Conservation (phyloP, 148 eudicot genomes). For the Fallopia convolvulus region DNA sequence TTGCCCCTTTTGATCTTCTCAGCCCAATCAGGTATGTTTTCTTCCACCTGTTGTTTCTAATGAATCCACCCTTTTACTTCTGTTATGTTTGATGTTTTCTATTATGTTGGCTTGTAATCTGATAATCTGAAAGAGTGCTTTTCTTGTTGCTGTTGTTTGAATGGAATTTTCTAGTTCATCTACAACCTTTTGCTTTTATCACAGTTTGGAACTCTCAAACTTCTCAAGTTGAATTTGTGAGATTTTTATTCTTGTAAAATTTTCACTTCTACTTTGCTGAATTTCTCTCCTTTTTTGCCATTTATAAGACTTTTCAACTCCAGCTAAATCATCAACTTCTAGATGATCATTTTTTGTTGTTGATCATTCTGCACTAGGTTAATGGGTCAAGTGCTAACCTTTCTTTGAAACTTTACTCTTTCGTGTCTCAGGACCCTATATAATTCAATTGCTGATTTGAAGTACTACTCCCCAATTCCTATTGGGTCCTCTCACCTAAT, state of each 20-base stretch:
- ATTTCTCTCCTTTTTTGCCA: background rate
- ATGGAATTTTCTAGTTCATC: background rate
- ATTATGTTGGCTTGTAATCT: background rate
- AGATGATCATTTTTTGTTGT: background rate
- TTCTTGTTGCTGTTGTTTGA: background rate
- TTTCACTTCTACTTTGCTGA: background rate
- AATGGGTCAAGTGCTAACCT: background rate
- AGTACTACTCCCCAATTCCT: background rate
- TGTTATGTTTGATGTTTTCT: background rate
- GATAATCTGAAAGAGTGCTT: background rate
- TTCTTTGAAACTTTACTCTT: background rate
- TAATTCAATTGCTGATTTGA: background rate
- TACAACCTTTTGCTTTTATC: background rate
- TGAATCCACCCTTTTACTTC: background rate
- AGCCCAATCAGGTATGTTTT: background rate
- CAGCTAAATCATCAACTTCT: background rate
- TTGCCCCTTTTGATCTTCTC: background rate
- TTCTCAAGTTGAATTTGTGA: background rate
- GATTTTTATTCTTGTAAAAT: background rate
- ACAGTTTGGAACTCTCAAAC: background rate
- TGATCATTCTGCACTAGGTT: background rate
- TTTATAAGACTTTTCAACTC: background rate
- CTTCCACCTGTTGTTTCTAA: background rate
- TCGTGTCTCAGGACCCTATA: background rate
- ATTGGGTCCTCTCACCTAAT: background rate